phyloP scores from a whole-genome alignment of 495 filamentous ascomycete genomes.

The Pseudoneurospora amorphoporcata region DNA sequence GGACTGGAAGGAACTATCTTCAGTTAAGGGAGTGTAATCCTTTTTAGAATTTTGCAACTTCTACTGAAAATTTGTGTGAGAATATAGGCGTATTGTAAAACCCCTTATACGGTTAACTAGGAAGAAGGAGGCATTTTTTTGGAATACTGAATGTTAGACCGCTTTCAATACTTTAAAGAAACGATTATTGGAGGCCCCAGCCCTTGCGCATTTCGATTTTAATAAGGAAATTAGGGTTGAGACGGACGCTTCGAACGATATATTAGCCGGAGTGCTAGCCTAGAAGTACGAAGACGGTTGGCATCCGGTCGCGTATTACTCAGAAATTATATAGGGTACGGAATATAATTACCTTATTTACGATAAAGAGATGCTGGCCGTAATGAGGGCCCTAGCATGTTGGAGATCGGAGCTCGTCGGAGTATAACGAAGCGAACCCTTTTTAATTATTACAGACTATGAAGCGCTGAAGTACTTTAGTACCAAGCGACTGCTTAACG shows the following conservation, averaged over 20 bases:
- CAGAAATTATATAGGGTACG: not conserved
- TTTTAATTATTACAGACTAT: not conserved
- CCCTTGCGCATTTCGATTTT: not conserved
- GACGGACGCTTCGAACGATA: not conserved
- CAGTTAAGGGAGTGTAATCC: no score
- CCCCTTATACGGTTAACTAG: not conserved
- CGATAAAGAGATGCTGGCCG: slow-evolving; percentile 3
- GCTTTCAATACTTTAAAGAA: not conserved
- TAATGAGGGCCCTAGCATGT: not conserved
- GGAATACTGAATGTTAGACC: not conserved
- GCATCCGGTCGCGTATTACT: not conserved
- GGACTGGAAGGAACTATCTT: no score
- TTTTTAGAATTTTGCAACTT: no score
- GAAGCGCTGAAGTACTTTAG: not conserved
- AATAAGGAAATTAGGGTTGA: not conserved
- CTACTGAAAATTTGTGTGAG: slow-evolving; percentile 1
- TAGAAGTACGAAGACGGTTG: not conserved
- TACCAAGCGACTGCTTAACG: not conserved
- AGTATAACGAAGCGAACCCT: not conserved
- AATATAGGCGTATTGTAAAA: slow-evolving; percentile 1
- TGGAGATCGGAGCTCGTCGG: not conserved
- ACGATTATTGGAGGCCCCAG: not conserved
- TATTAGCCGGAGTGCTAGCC: not conserved
- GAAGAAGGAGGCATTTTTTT: not conserved
- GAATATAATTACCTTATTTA: not conserved